Base-by-base conservation (phyloP, 768 basidiomycete species). In the Leccinum truebloodii region DNA sequence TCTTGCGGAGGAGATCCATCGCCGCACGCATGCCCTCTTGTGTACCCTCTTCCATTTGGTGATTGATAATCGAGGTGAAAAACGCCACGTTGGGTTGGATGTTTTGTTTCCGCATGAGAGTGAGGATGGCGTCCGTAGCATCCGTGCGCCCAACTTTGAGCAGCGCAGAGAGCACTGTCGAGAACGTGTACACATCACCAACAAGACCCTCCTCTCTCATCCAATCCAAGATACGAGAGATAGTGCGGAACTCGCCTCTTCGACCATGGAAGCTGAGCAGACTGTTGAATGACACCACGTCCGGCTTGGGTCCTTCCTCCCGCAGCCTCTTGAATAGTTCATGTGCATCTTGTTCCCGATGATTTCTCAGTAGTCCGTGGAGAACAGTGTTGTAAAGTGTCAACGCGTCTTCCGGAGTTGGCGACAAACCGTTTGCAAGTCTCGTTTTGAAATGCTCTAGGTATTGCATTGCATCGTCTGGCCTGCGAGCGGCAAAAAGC, bases 141-240 rank as follows among this genome's bases (percentile, higher is more conserved):
- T 94, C 88, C 28, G 81, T 73, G 58, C 86, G 80, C 10, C 87
- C 86, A 14, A 83, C 83, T 63, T 83, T 84, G 54, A 94, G 81
- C 56, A 96, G 72, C 1, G 91, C 88, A 26, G 88, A 84, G 18
- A 98, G 84, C 34, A 98, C 81, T 13, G 88, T 94, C 4, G 95
- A 94, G 73, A 88, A 98, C 0, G 90, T 97, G 73, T 88, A 86
- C 12, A 90, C 84, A 71, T 98, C 92, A 7, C 93, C 90, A 22
- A 74, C 66, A 35, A 96, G 67, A 0, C 80, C 79, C 2, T 75
- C 79, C 14, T 77, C 70, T 26, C 78, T 72, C 78, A 96, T 85
- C 59, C 78, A 73, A 52, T 81, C 80, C 52, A 98, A 74, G 24
- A 86, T 72, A 18, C 72, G 63, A 3, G 86, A 83, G 61, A 95